Conservation (phyloP, 228 moss, liverwort and hornwort genomes). For the Sphagnum fallax region DNA sequence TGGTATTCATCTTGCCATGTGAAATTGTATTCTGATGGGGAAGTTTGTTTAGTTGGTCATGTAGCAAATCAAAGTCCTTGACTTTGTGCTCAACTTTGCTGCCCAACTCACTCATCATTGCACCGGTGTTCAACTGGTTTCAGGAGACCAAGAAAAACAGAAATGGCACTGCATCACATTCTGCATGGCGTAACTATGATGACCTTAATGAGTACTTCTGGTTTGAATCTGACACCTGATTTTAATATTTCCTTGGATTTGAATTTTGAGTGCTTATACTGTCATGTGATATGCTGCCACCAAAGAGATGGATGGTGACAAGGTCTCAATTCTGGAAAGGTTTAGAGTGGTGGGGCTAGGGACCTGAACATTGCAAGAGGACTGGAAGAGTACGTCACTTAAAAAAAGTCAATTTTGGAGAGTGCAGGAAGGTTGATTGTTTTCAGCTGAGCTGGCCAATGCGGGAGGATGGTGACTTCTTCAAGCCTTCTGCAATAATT, state of each 20-base stretch:
- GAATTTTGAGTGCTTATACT: not conserved
- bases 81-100: too few species aligned
- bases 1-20: too few species aligned
- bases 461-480: conserved; percentile 86
- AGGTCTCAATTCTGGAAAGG: too few species aligned
- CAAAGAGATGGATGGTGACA: too few species aligned
- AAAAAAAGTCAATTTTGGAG: too few species aligned
- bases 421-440: conserved; percentile 73
- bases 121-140: not conserved
- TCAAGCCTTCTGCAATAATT: conserved; percentile 32
- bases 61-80: too few species aligned
- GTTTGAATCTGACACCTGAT: conserved; percentile 13
- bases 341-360: too few species aligned
- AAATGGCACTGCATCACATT: conserved; percentile 76
- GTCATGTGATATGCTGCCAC: not conserved
- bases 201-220: conserved; percentile 98
- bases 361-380: too few species aligned
- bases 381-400: too few species aligned
- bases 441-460: conserved; percentile 93
- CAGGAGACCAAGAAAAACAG: conserved; percentile 71
- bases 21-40: too few species aligned
- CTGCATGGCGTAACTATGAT: conserved; percentile 97
- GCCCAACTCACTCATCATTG: too few species aligned
- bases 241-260: not conserved
- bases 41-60: too few species aligned